Evolutionary conservation across 176 grass and related monocot species (phyloP).

Genomic region (Carex myosuroides): DNA sequence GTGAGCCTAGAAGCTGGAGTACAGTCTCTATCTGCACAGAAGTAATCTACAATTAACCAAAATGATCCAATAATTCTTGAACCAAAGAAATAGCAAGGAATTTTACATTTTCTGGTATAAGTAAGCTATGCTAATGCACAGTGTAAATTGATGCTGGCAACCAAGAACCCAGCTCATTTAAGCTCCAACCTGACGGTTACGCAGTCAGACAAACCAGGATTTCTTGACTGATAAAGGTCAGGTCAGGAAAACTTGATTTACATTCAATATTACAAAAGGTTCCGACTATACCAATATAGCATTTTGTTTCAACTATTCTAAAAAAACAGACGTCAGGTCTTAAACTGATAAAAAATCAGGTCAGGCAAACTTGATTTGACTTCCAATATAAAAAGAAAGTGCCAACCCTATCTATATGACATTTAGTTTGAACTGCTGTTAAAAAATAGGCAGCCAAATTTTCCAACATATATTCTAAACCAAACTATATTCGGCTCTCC

Average conservation of each 20-base stretch:
- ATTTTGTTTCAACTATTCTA: not conserved
- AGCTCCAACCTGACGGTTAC: not conserved
- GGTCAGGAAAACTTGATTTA: not conserved
- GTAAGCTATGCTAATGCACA: not conserved
- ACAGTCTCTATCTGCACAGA: conserved; percentile 77
- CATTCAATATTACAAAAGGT: not conserved
- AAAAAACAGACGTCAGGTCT: not conserved
- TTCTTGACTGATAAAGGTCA: not conserved
- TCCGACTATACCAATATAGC: not conserved
- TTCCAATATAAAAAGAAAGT: not conserved
- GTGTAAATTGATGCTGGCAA: not conserved
- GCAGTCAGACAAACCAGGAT: not conserved
- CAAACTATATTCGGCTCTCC: not conserved
- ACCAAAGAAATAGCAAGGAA: not conserved
- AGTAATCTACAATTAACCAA: conserved; percentile 1
- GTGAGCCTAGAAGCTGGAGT: conserved; percentile 89
- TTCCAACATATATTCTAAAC: not conserved
- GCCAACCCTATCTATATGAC: not conserved
- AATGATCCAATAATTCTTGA: not conserved
- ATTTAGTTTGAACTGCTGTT: not conserved
- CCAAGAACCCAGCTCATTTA: no score
- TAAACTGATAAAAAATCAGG: not conserved
- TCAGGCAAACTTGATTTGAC: not conserved
- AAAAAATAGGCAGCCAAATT: not conserved
- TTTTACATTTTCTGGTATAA: not conserved